Evolutionary conservation across 805 yeast genomes (phyloP).

Genomic region (Suhomyces kilbournensis): DNA sequence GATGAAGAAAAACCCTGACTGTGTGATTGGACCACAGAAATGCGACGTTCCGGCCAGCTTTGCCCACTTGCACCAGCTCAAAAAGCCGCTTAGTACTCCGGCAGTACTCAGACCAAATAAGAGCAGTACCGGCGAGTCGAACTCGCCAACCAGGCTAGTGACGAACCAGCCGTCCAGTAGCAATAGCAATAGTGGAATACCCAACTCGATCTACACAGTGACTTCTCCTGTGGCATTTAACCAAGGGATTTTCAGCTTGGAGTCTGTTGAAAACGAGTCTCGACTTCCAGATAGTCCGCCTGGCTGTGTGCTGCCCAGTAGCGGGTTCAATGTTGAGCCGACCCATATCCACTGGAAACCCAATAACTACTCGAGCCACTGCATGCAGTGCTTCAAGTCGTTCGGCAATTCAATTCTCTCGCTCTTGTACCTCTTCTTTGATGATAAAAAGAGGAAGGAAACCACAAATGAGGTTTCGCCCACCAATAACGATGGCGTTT

Average conservation of each 20-base stretch:
- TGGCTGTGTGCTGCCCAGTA: not conserved
- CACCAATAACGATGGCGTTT: not conserved
- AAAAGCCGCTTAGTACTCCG: constrained; percentile 48
- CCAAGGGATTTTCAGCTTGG: not conserved
- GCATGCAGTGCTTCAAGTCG: constrained; percentile 40
- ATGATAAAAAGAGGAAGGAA: constrained; percentile 3
- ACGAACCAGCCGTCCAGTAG: not conserved
- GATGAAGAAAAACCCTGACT: not conserved
- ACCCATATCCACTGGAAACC: constrained; percentile 54
- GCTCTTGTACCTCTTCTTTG: constrained; percentile 7
- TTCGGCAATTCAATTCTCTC: constrained; percentile 23
- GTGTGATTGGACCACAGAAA: not conserved
- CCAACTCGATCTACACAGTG: constrained; percentile 6
- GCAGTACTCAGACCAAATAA: constrained; percentile 47
- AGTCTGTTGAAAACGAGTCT: not conserved
- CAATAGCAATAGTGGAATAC: not conserved
- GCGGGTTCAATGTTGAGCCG: constrained; percentile 33
- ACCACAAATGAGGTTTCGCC: not conserved
- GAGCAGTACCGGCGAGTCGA: not conserved
- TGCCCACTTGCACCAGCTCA: constrained; percentile 37
- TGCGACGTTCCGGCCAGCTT: not conserved
- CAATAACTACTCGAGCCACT: constrained; percentile 36
- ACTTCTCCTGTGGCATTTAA: constrained; percentile 4
- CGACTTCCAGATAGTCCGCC: not conserved
- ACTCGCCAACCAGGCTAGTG: not conserved